Evolutionary conservation across 805 yeast species (phyloP), one percentile per base, ranked within the genome.

Genomic region (Sugiyamaella smithiae): DNA sequence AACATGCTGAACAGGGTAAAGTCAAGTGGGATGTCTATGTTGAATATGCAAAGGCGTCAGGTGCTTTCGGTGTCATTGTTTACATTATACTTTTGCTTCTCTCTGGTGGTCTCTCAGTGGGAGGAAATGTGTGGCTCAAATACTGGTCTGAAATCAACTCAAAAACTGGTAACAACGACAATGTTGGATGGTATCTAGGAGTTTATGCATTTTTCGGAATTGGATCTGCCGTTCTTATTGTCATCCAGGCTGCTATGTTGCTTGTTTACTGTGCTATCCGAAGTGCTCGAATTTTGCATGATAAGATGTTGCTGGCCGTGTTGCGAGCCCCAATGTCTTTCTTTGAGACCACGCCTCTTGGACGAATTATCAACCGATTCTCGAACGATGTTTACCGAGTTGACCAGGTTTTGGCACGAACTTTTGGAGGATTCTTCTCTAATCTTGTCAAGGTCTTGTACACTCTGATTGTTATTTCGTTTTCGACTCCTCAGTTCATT

Each of bases 81-180:
- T 84, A 82, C 62, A 56, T 88, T 44, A 45, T 63, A 0, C 73
- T 80, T 54, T 74, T 85, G 53, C 61, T 84, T n/a, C 41, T 76
- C 4, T 75, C 87, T 0, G 84, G 80, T 76, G 63, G 75, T 8
- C 61, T 82, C 43, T 76, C 82, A 49, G 91, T 88, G 44, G 69
- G 70, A 40, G 82, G 89, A 31, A 89, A 84, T 63, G 78, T 91
- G 46, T 93, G 99, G 99, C 78, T 93, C 60, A 93, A 93, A 66
- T 88, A 88, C 66, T 93, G 99, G 99, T 87, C 98, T 9, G 99
- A 93, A 64, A 79, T 85, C 19, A 93, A 91, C 63, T 76, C 90
- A 2, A 69, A 66, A 38, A 63, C 68, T 32, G 91, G 89, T 22
- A 69, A 68, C 49, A 91, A 91, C 64, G 95, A 96, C 1, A 65